Evolutionary conservation across 139 green algal genomes (phyloP).

Genomic region (Pleodorina starrii): DNA sequence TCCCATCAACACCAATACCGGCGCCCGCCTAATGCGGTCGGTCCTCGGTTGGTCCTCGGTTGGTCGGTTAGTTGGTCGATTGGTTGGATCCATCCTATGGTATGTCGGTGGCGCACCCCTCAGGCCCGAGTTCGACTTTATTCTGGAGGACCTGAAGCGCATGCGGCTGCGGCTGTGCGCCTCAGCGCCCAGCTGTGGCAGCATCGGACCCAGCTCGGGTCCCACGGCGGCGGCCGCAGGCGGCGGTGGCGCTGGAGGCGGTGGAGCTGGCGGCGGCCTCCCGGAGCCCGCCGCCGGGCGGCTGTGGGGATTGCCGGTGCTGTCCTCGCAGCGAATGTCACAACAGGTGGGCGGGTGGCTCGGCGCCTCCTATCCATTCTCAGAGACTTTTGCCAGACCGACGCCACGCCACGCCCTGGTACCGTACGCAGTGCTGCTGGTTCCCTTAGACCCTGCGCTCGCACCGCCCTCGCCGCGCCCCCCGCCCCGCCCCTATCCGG

Average conservation of each 20-base stretch:
- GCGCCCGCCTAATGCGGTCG: neutral
- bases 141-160: constrained; percentile 54
- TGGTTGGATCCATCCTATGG: neutral
- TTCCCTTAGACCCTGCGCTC: neutral
- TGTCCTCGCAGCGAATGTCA: neutral
- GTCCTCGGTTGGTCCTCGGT: neutral
- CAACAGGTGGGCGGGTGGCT: no score
- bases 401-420: neutral
- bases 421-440: neutral
- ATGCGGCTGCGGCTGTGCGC: constrained; percentile 38
- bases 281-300: neutral
- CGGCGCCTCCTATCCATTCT: neutral
- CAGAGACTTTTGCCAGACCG: neutral
- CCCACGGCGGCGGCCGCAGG: neutral
- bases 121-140: constrained; percentile 54
- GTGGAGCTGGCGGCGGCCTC: no score
- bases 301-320: neutral
- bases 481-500: neutral
- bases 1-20: neutral
- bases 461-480: neutral
- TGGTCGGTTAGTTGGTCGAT: neutral
- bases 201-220: neutral
- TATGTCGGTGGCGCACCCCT: neutral
- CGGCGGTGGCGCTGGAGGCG: neutral
- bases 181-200: neutral